Percentiles rank a stretch among this genome's conserved stretches.
Evolutionary conservation across 257 asterid genomes (phyloP).

Genomic region (Oldenlandia corymbosa): DNA sequence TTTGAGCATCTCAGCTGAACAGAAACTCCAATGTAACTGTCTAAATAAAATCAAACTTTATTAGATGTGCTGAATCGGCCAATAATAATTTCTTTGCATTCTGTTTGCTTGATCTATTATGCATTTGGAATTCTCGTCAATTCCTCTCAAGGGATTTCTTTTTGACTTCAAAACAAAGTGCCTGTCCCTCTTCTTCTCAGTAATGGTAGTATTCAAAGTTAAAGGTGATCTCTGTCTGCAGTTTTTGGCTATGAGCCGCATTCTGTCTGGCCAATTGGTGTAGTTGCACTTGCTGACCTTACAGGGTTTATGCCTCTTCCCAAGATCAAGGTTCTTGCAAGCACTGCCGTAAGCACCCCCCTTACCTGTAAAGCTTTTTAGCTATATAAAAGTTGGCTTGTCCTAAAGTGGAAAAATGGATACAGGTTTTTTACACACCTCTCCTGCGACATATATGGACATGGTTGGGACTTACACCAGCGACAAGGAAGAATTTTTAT

Average conservation of each 20-base stretch:
- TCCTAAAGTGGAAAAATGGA: slow-evolving; percentile 7
- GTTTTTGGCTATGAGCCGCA: slow-evolving; percentile 97
- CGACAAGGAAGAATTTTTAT: slow-evolving; percentile 54
- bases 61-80: not conserved
- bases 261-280: slow-evolving; percentile 96
- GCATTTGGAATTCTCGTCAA: not conserved
- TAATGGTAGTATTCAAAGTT: not conserved
- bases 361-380: not conserved
- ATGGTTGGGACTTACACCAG: slow-evolving; percentile 87
- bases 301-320: slow-evolving; percentile 84
- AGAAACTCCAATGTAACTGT: not conserved
- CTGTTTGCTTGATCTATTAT: not conserved
- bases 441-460: slow-evolving; percentile 95
- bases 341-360: slow-evolving; percentile 69
- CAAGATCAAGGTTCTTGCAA: slow-evolving; percentile 82
- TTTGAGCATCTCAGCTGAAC: not conserved
- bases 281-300: slow-evolving; percentile 67
- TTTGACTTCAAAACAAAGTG: not conserved
- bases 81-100: not conserved
- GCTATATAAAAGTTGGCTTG: not conserved
- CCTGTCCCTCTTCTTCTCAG: not conserved
- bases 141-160: not conserved
- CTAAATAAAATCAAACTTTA: not conserved
- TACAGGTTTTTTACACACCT: slow-evolving; percentile 86
- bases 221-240: slow-evolving; percentile 17